Evolutionary conservation across 129 eudicot species (phyloP).

Genomic region (Flaveria ramosissima): DNA sequence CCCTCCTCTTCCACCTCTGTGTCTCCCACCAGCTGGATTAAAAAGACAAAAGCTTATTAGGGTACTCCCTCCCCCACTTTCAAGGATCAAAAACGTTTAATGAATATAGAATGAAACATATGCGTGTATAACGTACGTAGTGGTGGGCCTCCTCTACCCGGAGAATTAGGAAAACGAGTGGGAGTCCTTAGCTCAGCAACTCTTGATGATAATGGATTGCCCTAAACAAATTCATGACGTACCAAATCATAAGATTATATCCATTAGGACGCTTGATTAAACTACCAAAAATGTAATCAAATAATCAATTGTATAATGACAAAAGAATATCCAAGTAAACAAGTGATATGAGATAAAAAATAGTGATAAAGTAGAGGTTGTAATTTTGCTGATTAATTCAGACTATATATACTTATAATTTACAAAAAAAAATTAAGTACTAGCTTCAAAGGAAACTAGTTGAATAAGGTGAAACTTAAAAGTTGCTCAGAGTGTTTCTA

Average conservation of each 20-base stretch:
- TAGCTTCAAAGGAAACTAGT: background rate
- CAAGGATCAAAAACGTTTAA: background rate
- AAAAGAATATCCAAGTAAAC: background rate
- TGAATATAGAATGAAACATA: background rate
- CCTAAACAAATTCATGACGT: constrained; percentile 42
- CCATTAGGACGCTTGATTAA: background rate
- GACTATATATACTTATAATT: background rate
- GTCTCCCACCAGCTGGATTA: constrained; percentile 79
- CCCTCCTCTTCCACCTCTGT: constrained; percentile 81
- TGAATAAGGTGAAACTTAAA: background rate
- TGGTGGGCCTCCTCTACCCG: constrained; percentile 68
- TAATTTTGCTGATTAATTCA: background rate
- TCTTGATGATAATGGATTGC: constrained; percentile 56
- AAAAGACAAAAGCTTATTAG: background rate
- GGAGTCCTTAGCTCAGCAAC: constrained; percentile 62
- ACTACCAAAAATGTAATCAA: background rate
- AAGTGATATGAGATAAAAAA: background rate
- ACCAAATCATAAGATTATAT: background rate
- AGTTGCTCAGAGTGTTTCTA: background rate
- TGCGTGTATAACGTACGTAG: constrained; percentile 48
- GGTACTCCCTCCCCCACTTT: background rate
- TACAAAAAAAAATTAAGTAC: background rate
- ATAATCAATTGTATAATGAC: background rate
- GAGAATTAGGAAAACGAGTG: constrained; percentile 58
- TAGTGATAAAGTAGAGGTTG: background rate